These are phyloP conservation scores for Acacia crassicarpa DNA, from an alignment of 306 rosid genomes.

Conservation along the genomic window DNA sequence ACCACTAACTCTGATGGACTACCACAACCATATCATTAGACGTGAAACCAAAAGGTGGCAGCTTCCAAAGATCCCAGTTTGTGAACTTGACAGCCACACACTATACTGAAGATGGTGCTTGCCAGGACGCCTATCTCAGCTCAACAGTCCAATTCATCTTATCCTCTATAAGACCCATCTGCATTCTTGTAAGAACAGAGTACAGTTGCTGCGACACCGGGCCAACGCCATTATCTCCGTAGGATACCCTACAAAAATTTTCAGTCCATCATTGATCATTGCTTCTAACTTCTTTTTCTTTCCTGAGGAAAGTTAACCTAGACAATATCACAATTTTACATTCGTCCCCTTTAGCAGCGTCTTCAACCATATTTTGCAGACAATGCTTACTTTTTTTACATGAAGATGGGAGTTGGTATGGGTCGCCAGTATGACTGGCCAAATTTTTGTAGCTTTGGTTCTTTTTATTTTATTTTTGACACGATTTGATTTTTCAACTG, in stretches of 20 bases:
- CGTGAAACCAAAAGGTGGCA: background rate
- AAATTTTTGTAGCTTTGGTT: background rate
- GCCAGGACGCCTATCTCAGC: constrained; percentile 42
- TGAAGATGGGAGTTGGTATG: background rate
- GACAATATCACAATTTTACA: background rate
- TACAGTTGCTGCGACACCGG: constrained; percentile 81
- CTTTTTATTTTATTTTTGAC: no score
- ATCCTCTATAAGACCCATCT: constrained; percentile 91
- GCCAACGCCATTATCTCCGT: constrained; percentile 66
- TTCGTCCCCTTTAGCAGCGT: background rate
- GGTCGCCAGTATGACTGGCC: background rate
- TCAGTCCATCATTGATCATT: constrained; percentile 13
- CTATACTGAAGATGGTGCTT: background rate
- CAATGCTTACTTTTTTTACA: background rate
- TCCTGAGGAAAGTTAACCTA: background rate
- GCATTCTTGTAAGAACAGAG: constrained; percentile 75
- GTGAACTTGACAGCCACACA: background rate
- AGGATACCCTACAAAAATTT: constrained; percentile 56
- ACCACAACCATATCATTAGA: constrained; percentile 24
- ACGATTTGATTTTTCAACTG: background rate
- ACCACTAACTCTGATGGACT: constrained; percentile 9
- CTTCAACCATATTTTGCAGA: background rate
- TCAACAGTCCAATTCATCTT: constrained; percentile 88
- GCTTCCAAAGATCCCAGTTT: background rate
- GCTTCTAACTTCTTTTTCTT: constrained; percentile 3